Evolutionary conservation across 140 eudicot species (phyloP).

Genomic region (Anethum foeniculum): DNA sequence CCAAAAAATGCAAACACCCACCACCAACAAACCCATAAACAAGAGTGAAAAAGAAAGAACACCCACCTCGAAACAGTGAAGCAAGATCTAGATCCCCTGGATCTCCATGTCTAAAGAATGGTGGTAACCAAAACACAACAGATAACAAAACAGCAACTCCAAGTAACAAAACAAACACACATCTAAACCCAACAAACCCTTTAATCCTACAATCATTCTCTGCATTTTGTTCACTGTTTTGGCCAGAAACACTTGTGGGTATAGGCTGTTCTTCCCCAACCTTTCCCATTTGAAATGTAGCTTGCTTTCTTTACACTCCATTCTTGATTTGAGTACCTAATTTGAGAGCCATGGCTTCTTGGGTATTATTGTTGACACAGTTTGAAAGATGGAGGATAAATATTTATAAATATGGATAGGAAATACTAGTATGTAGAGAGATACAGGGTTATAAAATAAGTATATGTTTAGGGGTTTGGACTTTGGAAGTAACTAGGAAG

Average conservation of each 20-base stretch:
- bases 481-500: constrained; percentile 6
- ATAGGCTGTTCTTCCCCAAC: constrained; percentile 34
- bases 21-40: neutral
- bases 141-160: constrained; percentile 64
- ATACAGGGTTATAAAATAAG: neutral
- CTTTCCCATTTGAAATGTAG: constrained; percentile 55
- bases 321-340: neutral
- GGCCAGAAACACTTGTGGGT: constrained; percentile 24
- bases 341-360: constrained; percentile 11
- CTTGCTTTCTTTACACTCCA: constrained; percentile 17
- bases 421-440: neutral
- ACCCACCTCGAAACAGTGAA: constrained; percentile 54
- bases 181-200: constrained; percentile 41
- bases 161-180: constrained; percentile 58
- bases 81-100: constrained; percentile 73
- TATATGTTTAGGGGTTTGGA: constrained; percentile 13
- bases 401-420: neutral
- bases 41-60: neutral
- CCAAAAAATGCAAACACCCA: constrained; percentile 2
- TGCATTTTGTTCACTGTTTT: constrained; percentile 19
- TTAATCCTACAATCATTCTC: constrained; percentile 16
- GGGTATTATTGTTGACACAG: constrained; percentile 1
- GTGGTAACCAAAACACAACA: constrained; percentile 78
- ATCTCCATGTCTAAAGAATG: constrained; percentile 50
- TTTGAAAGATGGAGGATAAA: neutral